phyloP scores from a whole-genome alignment of 1,284 basidiomycete genomes.

The Polyporus tsugae region DNA sequence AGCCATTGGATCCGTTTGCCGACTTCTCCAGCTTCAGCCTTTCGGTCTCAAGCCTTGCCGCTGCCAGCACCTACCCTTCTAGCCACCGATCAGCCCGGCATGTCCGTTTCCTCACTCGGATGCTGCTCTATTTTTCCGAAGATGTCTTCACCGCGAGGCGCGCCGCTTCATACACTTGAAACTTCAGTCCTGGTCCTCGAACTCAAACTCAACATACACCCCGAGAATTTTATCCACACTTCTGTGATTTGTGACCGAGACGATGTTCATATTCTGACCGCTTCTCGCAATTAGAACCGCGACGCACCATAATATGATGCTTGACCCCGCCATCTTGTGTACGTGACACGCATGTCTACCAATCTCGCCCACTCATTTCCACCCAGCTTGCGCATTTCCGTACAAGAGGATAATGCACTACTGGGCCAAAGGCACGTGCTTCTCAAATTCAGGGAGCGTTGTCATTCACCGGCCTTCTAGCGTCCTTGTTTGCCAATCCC shows the following conservation, averaged over 20 bases:
- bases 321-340: conserved; percentile 87
- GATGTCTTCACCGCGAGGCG: not conserved
- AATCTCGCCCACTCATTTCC: conserved; percentile 15
- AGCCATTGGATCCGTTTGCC: not conserved
- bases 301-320: conserved; percentile 93
- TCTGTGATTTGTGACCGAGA: not conserved
- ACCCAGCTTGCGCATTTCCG: conserved; percentile 78
- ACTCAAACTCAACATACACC: not conserved
- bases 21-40: not conserved
- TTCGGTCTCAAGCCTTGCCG: conserved; percentile 3
- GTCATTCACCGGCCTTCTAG: conserved; percentile 44
- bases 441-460: conserved; percentile 10
- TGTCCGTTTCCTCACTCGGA: not conserved
- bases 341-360: conserved; percentile 42
- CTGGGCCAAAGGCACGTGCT: conserved; percentile 83
- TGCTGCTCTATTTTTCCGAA: no score
- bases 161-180: not conserved
- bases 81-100: not conserved
- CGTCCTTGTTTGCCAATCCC: conserved; percentile 82
- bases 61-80: conserved; percentile 9
- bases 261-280: not conserved
- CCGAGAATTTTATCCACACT: not conserved
- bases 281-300: conserved; percentile 62
- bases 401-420: conserved; percentile 87
- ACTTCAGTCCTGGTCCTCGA: not conserved